Percentiles rank a stretch among this genome's conserved stretches.
Conservation (phyloP, 75 land plant species). For the Ceratopteris richardii region DNA sequence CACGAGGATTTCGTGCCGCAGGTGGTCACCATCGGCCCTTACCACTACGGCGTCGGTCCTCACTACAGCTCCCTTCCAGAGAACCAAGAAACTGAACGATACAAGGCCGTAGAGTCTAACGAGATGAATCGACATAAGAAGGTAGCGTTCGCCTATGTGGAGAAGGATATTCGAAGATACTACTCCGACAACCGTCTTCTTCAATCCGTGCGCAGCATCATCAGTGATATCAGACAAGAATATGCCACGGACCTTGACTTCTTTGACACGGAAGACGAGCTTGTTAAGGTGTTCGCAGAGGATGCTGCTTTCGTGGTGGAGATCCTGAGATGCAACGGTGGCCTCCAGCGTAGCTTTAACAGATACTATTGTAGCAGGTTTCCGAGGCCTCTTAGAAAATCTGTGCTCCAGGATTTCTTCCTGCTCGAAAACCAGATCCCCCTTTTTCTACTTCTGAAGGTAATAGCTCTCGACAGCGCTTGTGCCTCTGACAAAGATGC, state of each 20-base stretch:
- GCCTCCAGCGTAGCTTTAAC: too few relatives aligned
- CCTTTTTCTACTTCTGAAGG: slow-evolving; percentile 39
- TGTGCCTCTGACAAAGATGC: slow-evolving; percentile 16
- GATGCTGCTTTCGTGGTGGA: slow-evolving; percentile 54
- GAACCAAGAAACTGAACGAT: slow-evolving; percentile 47
- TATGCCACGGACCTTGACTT: slow-evolving; percentile 26
- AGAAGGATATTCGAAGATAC: neutral
- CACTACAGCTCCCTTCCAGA: slow-evolving; percentile 30
- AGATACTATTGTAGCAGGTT: slow-evolving; percentile 2
- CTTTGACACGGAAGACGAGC: slow-evolving; percentile 20
- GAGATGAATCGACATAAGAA: slow-evolving; percentile 9
- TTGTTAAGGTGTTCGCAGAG: slow-evolving; percentile 46
- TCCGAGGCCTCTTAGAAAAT: slow-evolving; percentile 21
- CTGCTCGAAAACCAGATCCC: slow-evolving; percentile 66
- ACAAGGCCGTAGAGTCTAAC: slow-evolving; percentile 35
- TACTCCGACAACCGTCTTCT: slow-evolving; percentile 1
- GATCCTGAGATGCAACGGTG: slow-evolving; percentile 26
- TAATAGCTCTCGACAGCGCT: slow-evolving; percentile 19
- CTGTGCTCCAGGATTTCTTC: slow-evolving; percentile 48
- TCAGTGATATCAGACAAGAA: slow-evolving; percentile 8
- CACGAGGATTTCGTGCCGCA: slow-evolving; percentile 49
- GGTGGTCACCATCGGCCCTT: slow-evolving; percentile 49
- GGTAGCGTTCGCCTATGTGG: neutral
- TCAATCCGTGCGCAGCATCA: slow-evolving; percentile 1
- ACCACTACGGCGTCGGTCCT: slow-evolving; percentile 3